phyloP scores from a whole-genome alignment of 768 basidiomycete species.

The Hypholoma sublateritium region DNA sequence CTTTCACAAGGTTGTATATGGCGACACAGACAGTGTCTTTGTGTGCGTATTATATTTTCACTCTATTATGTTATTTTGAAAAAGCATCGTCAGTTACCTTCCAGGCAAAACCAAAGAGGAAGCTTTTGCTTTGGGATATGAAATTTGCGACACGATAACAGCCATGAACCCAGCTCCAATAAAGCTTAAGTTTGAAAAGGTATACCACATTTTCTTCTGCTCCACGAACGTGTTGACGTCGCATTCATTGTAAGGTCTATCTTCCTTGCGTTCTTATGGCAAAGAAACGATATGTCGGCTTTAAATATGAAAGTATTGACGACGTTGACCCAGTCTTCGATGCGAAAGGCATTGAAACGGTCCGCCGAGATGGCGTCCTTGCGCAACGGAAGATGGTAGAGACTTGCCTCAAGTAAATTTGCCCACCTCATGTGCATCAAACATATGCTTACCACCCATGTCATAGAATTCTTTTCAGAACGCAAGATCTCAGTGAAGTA shows the following conservation, averaged over 20 bases:
- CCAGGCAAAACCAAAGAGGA: slow-evolving; percentile 90
- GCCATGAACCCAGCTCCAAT: slow-evolving; percentile 85
- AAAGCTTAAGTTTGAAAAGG: slow-evolving; percentile 99
- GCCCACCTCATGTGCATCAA: not conserved
- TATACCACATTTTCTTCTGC: slow-evolving; percentile 22
- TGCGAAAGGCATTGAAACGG: slow-evolving; percentile 97
- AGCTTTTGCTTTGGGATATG: slow-evolving; percentile 89
- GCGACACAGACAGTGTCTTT: slow-evolving; percentile 97
- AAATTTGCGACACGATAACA: slow-evolving; percentile 89
- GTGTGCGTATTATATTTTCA: slow-evolving; percentile 38
- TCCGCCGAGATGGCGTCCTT: slow-evolving; percentile 86
- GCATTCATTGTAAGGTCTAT: slow-evolving; percentile 71
- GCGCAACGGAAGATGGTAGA: slow-evolving; percentile 95
- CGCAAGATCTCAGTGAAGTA: slow-evolving; percentile 84
- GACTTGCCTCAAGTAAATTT: slow-evolving; percentile 74
- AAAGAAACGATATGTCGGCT: slow-evolving; percentile 98
- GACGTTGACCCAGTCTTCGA: slow-evolving; percentile 83
- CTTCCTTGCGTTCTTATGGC: slow-evolving; percentile 93
- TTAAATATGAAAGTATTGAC: slow-evolving; percentile 87
- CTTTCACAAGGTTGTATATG: slow-evolving; percentile 75
- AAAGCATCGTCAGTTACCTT: slow-evolving; percentile 52
- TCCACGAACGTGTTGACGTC: not conserved
- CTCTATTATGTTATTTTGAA: not conserved
- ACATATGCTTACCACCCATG: not conserved
- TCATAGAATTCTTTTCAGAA: slow-evolving; percentile 82